Evolutionary conservation across 2,329 filamentous ascomycete genomes (phyloP).

Genomic region (Ophiobolus disseminans): DNA sequence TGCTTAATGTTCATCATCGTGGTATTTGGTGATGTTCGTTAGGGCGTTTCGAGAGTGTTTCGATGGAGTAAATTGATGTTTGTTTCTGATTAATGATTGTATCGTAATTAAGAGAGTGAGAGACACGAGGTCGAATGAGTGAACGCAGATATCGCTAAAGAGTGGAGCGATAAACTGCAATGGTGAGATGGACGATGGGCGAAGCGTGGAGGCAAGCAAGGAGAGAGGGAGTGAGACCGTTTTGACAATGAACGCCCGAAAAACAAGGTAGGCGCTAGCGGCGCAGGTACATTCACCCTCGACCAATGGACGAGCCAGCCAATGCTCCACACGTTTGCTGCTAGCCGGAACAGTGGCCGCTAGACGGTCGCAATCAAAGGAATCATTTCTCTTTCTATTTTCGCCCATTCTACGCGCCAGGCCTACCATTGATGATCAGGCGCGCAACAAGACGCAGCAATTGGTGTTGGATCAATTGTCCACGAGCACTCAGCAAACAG

Average conservation of each 20-base stretch:
- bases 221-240: conserved; percentile 5
- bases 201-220: conserved; percentile 16
- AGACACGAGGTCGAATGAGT: conserved; percentile 44
- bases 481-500: too few relatives aligned
- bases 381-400: background rate
- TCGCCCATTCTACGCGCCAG: background rate
- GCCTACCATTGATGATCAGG: background rate
- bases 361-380: background rate
- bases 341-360: too few relatives aligned
- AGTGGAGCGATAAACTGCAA: conserved; percentile 65
- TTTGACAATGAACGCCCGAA: background rate
- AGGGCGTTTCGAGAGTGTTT: conserved; percentile 7
- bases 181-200: conserved; percentile 33
- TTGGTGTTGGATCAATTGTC: too few relatives aligned
- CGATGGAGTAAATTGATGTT: conserved; percentile 10
- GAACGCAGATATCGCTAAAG: conserved; percentile 65
- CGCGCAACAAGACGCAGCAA: too few relatives aligned
- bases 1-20: conserved; percentile 56
- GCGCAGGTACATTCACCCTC: background rate
- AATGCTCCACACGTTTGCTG: too few relatives aligned
- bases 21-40: conserved; percentile 14
- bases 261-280: background rate
- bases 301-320: background rate
- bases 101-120: conserved; percentile 27
- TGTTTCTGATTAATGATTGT: conserved; percentile 37